Evolutionary conservation across 495 filamentous ascomycete genomes (phyloP), one percentile per base, ranked within the genome.

Genomic region (Barbatosphaeria neglecta): DNA sequence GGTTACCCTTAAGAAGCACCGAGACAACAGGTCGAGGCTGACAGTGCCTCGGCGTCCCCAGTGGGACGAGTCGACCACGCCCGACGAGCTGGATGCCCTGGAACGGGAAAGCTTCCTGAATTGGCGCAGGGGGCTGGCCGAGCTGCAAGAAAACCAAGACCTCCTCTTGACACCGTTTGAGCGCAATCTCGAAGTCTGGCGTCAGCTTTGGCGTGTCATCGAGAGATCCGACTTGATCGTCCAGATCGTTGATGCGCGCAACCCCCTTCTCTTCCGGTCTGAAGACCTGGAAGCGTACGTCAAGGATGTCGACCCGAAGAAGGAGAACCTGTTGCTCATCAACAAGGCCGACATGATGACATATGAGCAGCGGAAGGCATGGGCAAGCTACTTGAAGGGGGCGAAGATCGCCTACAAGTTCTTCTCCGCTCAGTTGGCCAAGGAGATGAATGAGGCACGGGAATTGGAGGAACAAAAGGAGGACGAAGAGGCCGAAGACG

Each of bases 261-360:
- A 96, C 65, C 93, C 93, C 5, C 70, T 97, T 10, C 75, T 95
- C 54, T 99, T 97, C 67, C 79, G 93, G 15, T 94, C 81, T 10
- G 90, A 95, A 58, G 93, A 97, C 68, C 64, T 99, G 42, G 93
- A 96, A 58, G 74, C 65, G 45, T 99, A 99, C 54, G 92, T 97
- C 41, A 88, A 92, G 68, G 87, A 95, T 62, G 84, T 97, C 22
- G 83, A 87, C 58, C 64, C 81, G 1, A 78, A 76, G 58, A 99
- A 99, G 74, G 76, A 85, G 52, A 99, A 99, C 61, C 57, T 99
- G 55, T 65, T 99, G 39, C 69, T 99, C 31, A 87, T 99, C 45
- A 99, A 99, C 70, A 99, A 99, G 76, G 90, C 93, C 35, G 93
- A 99, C 71, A 94, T 99, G 93, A 87, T 99, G 87, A 92, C 88